These are phyloP conservation scores for Hypseocharis bilobata DNA, from an alignment of 441 rosid species.

Conservation along the genomic window DNA sequence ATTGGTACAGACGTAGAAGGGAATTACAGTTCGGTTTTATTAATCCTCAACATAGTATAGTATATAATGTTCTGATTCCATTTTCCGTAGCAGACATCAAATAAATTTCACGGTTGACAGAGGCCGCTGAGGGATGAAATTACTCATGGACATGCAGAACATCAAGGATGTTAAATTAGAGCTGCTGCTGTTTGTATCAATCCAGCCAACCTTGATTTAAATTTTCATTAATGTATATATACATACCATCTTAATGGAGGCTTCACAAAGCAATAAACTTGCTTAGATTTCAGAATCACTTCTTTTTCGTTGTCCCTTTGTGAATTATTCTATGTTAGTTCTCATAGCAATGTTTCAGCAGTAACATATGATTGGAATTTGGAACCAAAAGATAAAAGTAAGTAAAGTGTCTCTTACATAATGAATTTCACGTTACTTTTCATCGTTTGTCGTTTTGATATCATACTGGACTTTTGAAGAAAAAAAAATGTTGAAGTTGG, in stretches of 20 bases:
- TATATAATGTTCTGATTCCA: too few relatives aligned
- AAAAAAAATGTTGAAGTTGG: too few relatives aligned
- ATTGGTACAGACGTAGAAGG: too few relatives aligned
- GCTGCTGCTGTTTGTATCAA: conserved; percentile 17
- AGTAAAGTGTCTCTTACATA: too few relatives aligned
- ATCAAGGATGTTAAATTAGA: conserved; percentile 23
- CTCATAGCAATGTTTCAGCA: neutral
- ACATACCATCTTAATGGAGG: conserved; percentile 6
- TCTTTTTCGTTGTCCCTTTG: neutral
- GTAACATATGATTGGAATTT: too few relatives aligned
- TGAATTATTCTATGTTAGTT: neutral
- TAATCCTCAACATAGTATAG: neutral
- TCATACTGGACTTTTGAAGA: too few relatives aligned
- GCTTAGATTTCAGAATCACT: conserved; percentile 9
- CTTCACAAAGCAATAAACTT: conserved; percentile 19
- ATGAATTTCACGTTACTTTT: too few relatives aligned
- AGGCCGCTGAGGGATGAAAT: conserved; percentile 11
- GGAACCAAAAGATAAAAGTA: too few relatives aligned
- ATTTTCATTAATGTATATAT: conserved; percentile 18
- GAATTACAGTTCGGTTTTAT: neutral
- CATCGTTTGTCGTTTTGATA: too few relatives aligned
- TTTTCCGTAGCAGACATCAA: conserved; percentile 4
- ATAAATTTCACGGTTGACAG: conserved; percentile 13
- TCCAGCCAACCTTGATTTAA: conserved; percentile 23
- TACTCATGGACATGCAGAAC: conserved; percentile 9